phyloP scores from a whole-genome alignment of 129 eudicot species.

The Flaveria bidentis region DNA sequence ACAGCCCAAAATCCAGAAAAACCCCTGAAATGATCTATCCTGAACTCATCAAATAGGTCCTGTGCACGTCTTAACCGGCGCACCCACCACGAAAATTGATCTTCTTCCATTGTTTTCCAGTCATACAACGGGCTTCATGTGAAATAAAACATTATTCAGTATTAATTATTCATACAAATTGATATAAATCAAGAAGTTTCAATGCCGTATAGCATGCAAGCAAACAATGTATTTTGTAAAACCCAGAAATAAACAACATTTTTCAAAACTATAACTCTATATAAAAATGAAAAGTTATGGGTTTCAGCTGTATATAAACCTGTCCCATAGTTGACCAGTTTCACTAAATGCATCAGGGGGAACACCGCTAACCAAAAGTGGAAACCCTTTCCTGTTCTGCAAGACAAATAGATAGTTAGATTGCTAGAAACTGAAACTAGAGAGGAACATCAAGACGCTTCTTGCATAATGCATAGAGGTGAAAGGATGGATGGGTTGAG shows the following conservation, averaged over 20 bases:
- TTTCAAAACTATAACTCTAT: not conserved
- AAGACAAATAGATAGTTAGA: slow-evolving; percentile 28
- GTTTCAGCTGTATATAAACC: slow-evolving; percentile 41
- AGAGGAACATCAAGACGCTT: not conserved
- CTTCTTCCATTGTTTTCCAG: slow-evolving; percentile 94
- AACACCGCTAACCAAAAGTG: slow-evolving; percentile 90
- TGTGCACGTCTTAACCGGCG: slow-evolving; percentile 74
- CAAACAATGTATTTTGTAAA: slow-evolving; percentile 15
- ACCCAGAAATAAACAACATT: slow-evolving; percentile 8
- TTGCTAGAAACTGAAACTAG: slow-evolving; percentile 16
- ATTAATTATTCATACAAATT: slow-evolving; percentile 4
- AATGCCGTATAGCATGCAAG: slow-evolving; percentile 22
- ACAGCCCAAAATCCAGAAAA: slow-evolving; percentile 99
- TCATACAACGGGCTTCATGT: slow-evolving; percentile 82
- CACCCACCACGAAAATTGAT: slow-evolving; percentile 87
- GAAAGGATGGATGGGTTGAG: not conserved
- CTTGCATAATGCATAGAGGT: not conserved
- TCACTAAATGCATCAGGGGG: slow-evolving; percentile 99
- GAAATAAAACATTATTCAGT: slow-evolving; percentile 16
- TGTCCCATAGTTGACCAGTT: slow-evolving; percentile 99
- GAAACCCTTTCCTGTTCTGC: slow-evolving; percentile 82
- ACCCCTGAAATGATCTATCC: slow-evolving; percentile 98
- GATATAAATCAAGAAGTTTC: not conserved
- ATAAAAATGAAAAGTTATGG: not conserved
- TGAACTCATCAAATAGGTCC: slow-evolving; percentile 89